phyloP scores from a whole-genome alignment of 1,139 yeast species.

The Saccharomyces hybrid region DNA sequence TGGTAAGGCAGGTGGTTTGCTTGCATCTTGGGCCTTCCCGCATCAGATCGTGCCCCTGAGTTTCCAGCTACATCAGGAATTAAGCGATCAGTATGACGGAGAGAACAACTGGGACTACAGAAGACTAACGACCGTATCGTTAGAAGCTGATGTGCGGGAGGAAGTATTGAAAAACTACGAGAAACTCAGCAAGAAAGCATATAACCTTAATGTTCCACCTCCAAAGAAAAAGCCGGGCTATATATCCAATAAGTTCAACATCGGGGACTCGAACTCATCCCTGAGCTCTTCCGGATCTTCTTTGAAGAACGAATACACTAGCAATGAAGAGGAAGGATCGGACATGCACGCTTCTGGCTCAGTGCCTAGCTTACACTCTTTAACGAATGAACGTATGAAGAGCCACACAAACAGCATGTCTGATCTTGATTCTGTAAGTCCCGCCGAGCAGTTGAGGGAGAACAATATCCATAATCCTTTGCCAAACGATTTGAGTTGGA shows the following conservation, averaged over 20 bases:
- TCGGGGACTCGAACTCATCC: constrained; percentile 7
- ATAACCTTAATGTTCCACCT: constrained; percentile 10
- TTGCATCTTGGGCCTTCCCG: constrained; percentile 96
- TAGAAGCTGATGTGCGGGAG: constrained; percentile 58
- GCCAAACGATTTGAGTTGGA: constrained; percentile 80
- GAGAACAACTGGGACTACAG: constrained; percentile 88
- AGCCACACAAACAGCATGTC: not conserved
- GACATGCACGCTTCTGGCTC: not conserved
- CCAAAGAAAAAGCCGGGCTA: constrained; percentile 9
- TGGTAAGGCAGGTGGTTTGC: constrained; percentile 94
- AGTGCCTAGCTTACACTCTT: not conserved
- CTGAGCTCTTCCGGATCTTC: constrained; percentile 5
- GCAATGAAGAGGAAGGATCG: not conserved
- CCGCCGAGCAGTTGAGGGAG: not conserved
- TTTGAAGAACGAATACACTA: constrained; percentile 3
- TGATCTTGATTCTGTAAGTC: not conserved
- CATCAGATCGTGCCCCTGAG: constrained; percentile 88
- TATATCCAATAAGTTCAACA: constrained; percentile 5
- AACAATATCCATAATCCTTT: constrained; percentile 37
- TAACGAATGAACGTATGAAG: not conserved
- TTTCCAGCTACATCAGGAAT: constrained; percentile 75
- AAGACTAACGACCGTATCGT: constrained; percentile 73
- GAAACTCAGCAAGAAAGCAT: constrained; percentile 2
- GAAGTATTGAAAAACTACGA: constrained; percentile 26
- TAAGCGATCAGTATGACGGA: constrained; percentile 73